phyloP scores from a whole-genome alignment of 73 alveolate species.

The Symbiodinium pilosum region DNA sequence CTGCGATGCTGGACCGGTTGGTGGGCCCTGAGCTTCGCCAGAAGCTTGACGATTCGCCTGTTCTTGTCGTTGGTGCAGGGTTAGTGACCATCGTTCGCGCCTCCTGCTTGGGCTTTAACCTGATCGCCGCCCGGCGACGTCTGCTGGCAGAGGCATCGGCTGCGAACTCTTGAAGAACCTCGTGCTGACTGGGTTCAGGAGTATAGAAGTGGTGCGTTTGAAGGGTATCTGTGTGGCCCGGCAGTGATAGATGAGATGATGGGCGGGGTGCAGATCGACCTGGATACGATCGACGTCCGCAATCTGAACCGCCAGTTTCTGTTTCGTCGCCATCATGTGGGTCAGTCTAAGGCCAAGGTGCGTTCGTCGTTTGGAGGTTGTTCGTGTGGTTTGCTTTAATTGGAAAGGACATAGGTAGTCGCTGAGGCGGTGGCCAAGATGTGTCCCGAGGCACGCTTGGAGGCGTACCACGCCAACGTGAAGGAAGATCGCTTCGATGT shows the following conservation, averaged over 20 bases:
- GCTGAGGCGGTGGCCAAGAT: slow-evolving; percentile 95
- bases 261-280: no score
- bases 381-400: no score
- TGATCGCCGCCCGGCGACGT: slow-evolving; percentile 97
- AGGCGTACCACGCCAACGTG: slow-evolving; percentile 28
- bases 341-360: slow-evolving; percentile 97
- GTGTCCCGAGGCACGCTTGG: slow-evolving; percentile 87
- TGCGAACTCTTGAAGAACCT: slow-evolving; percentile 99
- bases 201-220: slow-evolving; percentile 97
- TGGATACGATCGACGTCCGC: no score
- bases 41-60: no score
- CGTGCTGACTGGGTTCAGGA: slow-evolving; percentile 98
- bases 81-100: no score
- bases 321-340: slow-evolving; percentile 97
- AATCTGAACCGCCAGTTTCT: slow-evolving; percentile 99
- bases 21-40: no score
- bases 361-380: no score
- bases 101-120: no score
- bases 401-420: no score
- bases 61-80: no score
- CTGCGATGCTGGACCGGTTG: no score
- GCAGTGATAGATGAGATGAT: no score
- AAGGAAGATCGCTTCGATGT: slow-evolving; percentile 95
- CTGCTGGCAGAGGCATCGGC: slow-evolving; percentile 99
- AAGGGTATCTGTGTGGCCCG: slow-evolving; percentile 98